Evolutionary conservation across 345 rosid species (phyloP).

Genomic region (Linum usitatissimum): DNA sequence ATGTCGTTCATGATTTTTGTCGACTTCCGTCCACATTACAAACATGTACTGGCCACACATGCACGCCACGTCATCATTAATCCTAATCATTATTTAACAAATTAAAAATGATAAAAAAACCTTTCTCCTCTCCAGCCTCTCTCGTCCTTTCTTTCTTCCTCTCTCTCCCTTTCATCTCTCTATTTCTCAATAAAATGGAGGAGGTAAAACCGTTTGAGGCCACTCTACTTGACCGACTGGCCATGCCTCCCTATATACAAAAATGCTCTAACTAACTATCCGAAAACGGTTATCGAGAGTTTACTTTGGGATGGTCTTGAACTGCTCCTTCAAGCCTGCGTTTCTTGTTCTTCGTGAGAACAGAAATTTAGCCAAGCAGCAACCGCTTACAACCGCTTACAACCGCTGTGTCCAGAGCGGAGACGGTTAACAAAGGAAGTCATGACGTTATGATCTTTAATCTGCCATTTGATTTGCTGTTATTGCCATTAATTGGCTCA

Average conservation of each 20-base stretch:
- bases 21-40: too few species aligned
- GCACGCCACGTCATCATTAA: too few species aligned
- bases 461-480: not conserved
- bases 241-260: slow-evolving; percentile 30
- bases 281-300: slow-evolving; percentile 16
- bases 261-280: slow-evolving; percentile 30
- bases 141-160: too few species aligned
- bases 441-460: slow-evolving; percentile 27
- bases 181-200: too few species aligned
- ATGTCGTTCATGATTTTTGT: too few species aligned
- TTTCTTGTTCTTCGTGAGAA: slow-evolving; percentile 15
- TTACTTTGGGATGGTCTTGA: slow-evolving; percentile 19
- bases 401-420: slow-evolving; percentile 35
- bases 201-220: slow-evolving; percentile 12
- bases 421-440: slow-evolving; percentile 35
- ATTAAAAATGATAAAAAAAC: too few species aligned
- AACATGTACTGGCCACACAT: too few species aligned
- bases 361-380: slow-evolving; percentile 24
- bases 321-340: slow-evolving; percentile 18
- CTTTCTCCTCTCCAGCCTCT: too few species aligned
- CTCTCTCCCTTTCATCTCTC: too few species aligned
- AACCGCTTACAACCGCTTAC: slow-evolving; percentile 31
- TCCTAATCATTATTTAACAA: too few species aligned
- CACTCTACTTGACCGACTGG: slow-evolving; percentile 27
- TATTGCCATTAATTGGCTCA: not conserved